phyloP scores from a whole-genome alignment of 441 rosid species.

The Populus hybrid region DNA sequence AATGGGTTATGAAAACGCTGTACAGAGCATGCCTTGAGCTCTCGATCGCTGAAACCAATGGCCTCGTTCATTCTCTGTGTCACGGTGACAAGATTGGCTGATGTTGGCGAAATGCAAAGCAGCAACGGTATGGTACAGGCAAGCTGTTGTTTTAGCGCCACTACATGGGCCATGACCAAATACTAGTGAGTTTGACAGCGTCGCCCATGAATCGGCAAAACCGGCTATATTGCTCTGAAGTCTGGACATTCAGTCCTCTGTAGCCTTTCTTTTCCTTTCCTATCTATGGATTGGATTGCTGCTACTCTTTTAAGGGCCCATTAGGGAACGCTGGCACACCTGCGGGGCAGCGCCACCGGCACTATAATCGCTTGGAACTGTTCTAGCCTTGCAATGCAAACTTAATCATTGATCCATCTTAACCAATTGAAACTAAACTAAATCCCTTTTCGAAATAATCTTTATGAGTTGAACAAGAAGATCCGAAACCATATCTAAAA shows the following conservation, averaged over 20 bases:
- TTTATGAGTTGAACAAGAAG: not conserved
- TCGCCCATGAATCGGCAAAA: not conserved
- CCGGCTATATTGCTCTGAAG: no score
- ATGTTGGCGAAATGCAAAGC: not conserved
- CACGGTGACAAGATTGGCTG: not conserved
- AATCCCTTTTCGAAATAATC: not conserved
- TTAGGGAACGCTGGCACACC: no score
- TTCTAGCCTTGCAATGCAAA: not conserved
- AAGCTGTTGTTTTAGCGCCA: not conserved
- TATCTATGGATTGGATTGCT: no score
- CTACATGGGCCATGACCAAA: not conserved
- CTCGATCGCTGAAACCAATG: slow-evolving; percentile 17
- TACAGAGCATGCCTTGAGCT: slow-evolving; percentile 21
- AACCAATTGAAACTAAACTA: not conserved
- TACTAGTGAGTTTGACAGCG: not conserved
- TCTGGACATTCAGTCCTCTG: no score
- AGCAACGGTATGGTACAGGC: not conserved
- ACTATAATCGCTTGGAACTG: no score
- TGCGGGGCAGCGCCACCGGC: no score
- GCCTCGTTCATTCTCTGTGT: slow-evolving; percentile 28
- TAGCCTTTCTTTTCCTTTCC: no score
- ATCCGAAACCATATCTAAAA: not conserved
- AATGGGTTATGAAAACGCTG: slow-evolving; percentile 41
- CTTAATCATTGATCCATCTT: not conserved
- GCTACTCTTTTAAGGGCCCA: no score